Percentiles rank a stretch among this genome's conserved stretches.
phyloP scores from a whole-genome alignment of 305 asterid genomes.

The Fraxinus baroniana region DNA sequence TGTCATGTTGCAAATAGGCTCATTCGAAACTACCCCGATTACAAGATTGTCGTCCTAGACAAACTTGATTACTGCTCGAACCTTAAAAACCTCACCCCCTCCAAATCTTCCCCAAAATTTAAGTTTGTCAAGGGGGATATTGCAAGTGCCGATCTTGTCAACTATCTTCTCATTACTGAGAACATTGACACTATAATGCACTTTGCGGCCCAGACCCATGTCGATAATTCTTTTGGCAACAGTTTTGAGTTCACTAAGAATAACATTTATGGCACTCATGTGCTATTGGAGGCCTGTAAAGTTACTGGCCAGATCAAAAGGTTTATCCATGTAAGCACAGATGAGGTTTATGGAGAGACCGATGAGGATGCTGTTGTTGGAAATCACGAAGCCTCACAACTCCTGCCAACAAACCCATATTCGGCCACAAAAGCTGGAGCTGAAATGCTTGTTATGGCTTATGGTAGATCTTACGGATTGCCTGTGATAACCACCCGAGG shows the following conservation, averaged over 20 bases:
- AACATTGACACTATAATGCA: conserved; percentile 84
- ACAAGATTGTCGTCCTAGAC: conserved; percentile 80
- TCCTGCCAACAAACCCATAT: conserved; percentile 77
- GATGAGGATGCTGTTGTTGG: conserved; percentile 81
- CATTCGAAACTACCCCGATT: conserved; percentile 60
- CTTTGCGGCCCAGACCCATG: conserved; percentile 87
- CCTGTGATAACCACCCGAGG: conserved; percentile 88
- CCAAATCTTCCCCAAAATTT: conserved; percentile 61
- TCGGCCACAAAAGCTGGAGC: conserved; percentile 90
- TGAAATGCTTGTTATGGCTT: conserved; percentile 87
- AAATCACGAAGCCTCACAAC: conserved; percentile 81
- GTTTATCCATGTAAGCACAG: conserved; percentile 86
- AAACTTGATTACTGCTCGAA: conserved; percentile 79
- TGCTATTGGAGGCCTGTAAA: conserved; percentile 78
- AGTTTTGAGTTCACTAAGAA: conserved; percentile 85
- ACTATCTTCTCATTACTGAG: conserved; percentile 78
- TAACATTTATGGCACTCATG: conserved; percentile 82
- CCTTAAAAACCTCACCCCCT: conserved; percentile 62
- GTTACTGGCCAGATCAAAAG: conserved; percentile 68
- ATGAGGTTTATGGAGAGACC: conserved; percentile 81
- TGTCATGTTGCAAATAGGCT: conserved; percentile 86
- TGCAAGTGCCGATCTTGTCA: conserved; percentile 76
- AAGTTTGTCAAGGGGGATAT: conserved; percentile 84
- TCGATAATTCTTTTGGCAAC: conserved; percentile 78
- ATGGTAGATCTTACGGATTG: conserved; percentile 72